These are phyloP conservation scores for Lasiosphaeria hispida DNA, from an alignment of 495 filamentous ascomycete genomes.

Conservation along the genomic window DNA sequence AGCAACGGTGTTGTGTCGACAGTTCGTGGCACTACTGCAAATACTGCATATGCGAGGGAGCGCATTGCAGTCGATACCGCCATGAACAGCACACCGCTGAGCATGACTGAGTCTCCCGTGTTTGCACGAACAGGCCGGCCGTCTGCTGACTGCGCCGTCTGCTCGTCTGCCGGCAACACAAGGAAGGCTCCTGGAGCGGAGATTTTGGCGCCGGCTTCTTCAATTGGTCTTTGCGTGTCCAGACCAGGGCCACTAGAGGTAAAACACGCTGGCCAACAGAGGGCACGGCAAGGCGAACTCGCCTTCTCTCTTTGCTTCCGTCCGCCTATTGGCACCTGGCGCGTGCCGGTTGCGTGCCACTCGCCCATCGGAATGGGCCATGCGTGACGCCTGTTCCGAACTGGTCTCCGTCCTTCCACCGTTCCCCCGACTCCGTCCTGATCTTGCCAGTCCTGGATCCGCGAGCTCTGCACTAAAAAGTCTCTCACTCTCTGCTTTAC, in stretches of 20 bases:
- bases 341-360: background rate
- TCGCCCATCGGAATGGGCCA: constrained; percentile 4
- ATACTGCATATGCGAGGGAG: constrained; percentile 13
- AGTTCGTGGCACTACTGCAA: constrained; percentile 15
- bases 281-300: constrained; percentile 5
- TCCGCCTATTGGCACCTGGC: background rate
- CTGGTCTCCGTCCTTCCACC: background rate
- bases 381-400: constrained; percentile 1
- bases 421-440: background rate
- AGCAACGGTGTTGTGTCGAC: background rate
- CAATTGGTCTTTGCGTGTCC: constrained; percentile 2
- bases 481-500: background rate
- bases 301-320: background rate
- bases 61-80: constrained; percentile 5
- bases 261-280: constrained; percentile 16
- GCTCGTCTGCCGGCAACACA: background rate
- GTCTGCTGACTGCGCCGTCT: too few species aligned
- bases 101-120: too few species aligned
- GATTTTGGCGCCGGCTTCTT: background rate
- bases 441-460: background rate
- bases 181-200: constrained; percentile 2
- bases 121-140: too few species aligned
- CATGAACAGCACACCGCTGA: constrained; percentile 10
- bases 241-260: constrained; percentile 7
- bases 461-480: background rate